Evolutionary conservation across 2,329 filamentous ascomycete genomes (phyloP), one percentile per base, ranked within the genome.

Genomic region (Beauveria bassiana): DNA sequence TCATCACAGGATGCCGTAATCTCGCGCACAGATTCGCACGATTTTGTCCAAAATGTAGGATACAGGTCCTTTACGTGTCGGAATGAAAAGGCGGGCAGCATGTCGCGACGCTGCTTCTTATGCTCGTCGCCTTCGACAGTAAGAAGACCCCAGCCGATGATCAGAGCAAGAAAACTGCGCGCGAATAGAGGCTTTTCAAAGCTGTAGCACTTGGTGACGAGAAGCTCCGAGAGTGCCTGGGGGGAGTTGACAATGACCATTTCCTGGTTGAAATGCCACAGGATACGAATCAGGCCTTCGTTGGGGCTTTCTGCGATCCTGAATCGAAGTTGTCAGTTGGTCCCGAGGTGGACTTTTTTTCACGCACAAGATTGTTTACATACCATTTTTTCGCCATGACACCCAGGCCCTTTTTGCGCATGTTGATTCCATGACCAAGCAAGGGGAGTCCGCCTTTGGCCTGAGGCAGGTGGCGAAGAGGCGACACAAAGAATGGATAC

Each of bases 161-260:
- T 89, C 76, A 86, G 88, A 64, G 96, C 86, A 8, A 96, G 85
- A 77, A 90, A 93, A 63, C 90, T 86, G 73, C 90, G 59, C 3
- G 62, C 53, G 24, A 64, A 63, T 1, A 51, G 16, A 0, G 87
- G 86, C 70, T 90, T 90, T 43, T 78, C 68, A 65, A 88, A 91
- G 58, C 87, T 83, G 70, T 91, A 90, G 65, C 78, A 84, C 63
- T 83, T 85, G 8, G 80, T 82, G 10, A 84, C 82, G 3, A 91
- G 77, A 6, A 90, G 79, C 69, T 91, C 87, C 1, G 81, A 78
- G 4, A 90, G 75, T 0, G 81, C 84, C 70, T 86, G 85, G 8
- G 86, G 79, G 7, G 74, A 81, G 1, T 81, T 84, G 52, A 85
- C 68, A 3, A 87, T 64, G 16, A 89, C 67, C 43, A 84, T 78